Base-by-base conservation (phyloP, 495 filamentous ascomycete species). In the Xylaria grammica region DNA sequence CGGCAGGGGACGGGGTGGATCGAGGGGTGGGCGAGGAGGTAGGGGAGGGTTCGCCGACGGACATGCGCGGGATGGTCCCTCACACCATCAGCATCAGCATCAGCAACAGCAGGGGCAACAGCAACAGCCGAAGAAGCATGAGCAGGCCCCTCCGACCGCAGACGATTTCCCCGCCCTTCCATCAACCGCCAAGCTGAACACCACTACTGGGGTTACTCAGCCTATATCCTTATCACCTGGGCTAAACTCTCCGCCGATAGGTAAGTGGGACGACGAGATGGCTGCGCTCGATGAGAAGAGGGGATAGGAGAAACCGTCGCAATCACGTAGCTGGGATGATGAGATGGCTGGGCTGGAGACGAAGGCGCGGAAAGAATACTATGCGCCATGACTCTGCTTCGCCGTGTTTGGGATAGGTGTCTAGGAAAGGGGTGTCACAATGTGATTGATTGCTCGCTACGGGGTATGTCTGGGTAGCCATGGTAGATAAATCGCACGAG, bases 261-360 rank as follows among this genome's bases (percentile, higher is more conserved):
- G 79, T 6, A 77, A 75, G 51, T 83, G 80, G 80, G 79, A 79
- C 22, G 80, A 83, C 29, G 79, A 83, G 70, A 75, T 83, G 69
- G 74, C 72, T n/a, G 79, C 74, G 0, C 62, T 77, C 24, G 75
- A 78, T 6, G 72, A 59, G 22, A 72, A 72, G 48, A 10, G 52
- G 24, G 9, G 1, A 19, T 55, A 20, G 38, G 15, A 40, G 2
- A 11, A 19, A 9, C n/a, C 19, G 19, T 51, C 34, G 24, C 22
- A 9, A 19, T 24, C 17, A 20, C 3, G 24, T 22, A 9, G n/a
- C 15, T 32, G 46, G n/a, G 13, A 30, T 34, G 10, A 53, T 36
- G 34, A 29, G 10, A 24, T 62, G 32, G 13, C 4, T 17, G 9
- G 38, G 7, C 24, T 45, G 7, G 2, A 13, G 7, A 42, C 3